Percentiles rank a stretch among this genome's conserved stretches.
phyloP scores from a whole-genome alignment of 495 filamentous ascomycete species.

The Baudoinia panamericana region DNA sequence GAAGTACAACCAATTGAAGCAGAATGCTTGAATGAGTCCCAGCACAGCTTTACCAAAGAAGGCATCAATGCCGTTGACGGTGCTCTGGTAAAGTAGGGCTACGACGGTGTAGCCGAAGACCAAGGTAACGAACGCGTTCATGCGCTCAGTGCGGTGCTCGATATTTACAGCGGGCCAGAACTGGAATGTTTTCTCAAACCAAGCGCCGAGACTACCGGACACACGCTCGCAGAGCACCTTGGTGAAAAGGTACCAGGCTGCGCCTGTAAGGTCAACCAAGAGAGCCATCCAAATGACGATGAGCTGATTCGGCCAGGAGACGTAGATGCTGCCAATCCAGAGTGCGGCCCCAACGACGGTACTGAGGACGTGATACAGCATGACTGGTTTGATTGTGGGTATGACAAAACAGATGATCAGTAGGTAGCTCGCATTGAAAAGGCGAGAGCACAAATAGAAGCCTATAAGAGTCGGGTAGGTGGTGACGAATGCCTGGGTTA shows the following conservation, averaged over 20 bases:
- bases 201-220: conserved; percentile 14
- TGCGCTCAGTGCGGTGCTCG: conserved; percentile 47
- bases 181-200: conserved; percentile 35
- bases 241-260: conserved; percentile 4
- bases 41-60: conserved; percentile 47
- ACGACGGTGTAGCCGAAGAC: conserved; percentile 50
- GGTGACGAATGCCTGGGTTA: conserved; percentile 36
- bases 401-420: conserved; percentile 33
- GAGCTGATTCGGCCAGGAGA: conserved; percentile 31
- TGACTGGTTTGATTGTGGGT: conserved; percentile 41
- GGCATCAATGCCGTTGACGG: conserved; percentile 37
- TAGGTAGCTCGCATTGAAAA: conserved; percentile 37
- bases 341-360: conserved; percentile 32
- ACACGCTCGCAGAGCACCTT: conserved; percentile 25
- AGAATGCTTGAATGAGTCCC: conserved; percentile 44
- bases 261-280: conserved; percentile 33
- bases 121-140: conserved; percentile 45
- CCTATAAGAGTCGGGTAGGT: conserved; percentile 42
- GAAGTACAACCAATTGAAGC: conserved; percentile 54
- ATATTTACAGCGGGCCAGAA: conserved; percentile 48
- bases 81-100: conserved; percentile 41
- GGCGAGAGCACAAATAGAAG: conserved; percentile 42
- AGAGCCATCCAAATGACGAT: conserved; percentile 40
- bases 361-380: conserved; percentile 34
- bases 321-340: conserved; percentile 42